Evolutionary conservation across 768 basidiomycete genomes (phyloP).

Genomic region (Pluteus cervinus): DNA sequence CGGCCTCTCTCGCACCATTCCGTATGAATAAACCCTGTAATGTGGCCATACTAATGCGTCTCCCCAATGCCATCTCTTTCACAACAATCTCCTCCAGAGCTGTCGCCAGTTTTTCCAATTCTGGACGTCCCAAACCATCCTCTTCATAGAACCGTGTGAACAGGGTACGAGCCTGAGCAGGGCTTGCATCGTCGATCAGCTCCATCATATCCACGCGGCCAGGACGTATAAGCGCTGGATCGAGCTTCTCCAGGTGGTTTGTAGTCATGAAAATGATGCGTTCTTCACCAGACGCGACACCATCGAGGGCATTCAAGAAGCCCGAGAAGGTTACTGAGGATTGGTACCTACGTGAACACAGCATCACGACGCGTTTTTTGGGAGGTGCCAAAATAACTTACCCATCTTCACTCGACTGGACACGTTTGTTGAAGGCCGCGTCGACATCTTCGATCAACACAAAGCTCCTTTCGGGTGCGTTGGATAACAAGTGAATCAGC

Average conservation of each 20-base stretch:
- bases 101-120: slow-evolving; percentile 39
- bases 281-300: slow-evolving; percentile 95
- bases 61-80: slow-evolving; percentile 43
- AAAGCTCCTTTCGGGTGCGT: slow-evolving; percentile 88
- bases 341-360: slow-evolving; percentile 60
- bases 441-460: slow-evolving; percentile 98
- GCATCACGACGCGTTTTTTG: too few relatives aligned
- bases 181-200: slow-evolving; percentile 80
- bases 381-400: slow-evolving; percentile 37
- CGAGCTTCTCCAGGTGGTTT: slow-evolving; percentile 87
- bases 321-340: slow-evolving; percentile 97
- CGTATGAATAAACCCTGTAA: slow-evolving; percentile 95
- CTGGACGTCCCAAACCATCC: too few relatives aligned
- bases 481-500: slow-evolving; percentile 86
- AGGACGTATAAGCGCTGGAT: slow-evolving; percentile 92
- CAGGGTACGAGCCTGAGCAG: slow-evolving; percentile 69
- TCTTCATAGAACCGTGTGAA: slow-evolving; percentile 78
- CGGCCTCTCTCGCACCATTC: slow-evolving; percentile 49
- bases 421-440: slow-evolving; percentile 91
- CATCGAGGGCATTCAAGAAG: slow-evolving; percentile 93
- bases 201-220: slow-evolving; percentile 89
- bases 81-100: slow-evolving; percentile 50
- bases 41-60: slow-evolving; percentile 88
- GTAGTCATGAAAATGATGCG: slow-evolving; percentile 99
- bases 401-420: slow-evolving; percentile 91